Conservation (phyloP, 768 basidiomycete genomes). For the Lactarius tabidus region DNA sequence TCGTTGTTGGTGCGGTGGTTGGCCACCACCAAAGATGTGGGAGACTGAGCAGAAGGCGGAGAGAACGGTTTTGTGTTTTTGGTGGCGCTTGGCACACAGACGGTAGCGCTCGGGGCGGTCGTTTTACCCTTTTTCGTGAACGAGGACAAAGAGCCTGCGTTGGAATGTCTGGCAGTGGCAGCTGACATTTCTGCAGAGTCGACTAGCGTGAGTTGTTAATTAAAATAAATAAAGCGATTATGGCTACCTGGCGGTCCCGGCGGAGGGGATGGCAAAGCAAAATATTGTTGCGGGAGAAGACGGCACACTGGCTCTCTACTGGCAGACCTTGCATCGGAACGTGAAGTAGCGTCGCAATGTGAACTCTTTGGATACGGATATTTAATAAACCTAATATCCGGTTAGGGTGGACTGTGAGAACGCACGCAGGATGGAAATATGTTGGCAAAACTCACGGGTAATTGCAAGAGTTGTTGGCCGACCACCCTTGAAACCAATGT, state of each 20-base stretch:
- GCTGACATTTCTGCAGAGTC: slow-evolving; percentile 22
- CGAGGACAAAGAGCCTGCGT: neutral
- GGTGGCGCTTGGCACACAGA: neutral
- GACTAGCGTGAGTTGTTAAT: neutral
- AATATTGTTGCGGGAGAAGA: slow-evolving; percentile 39
- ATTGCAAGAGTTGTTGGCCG: slow-evolving; percentile 29
- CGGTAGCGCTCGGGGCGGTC: neutral
- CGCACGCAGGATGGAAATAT: slow-evolving; percentile 3
- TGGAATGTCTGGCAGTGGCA: neutral
- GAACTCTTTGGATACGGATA: slow-evolving; percentile 40
- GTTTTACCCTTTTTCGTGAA: no score
- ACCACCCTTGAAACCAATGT: slow-evolving; percentile 38
- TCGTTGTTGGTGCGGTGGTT: neutral
- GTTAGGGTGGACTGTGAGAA: neutral
- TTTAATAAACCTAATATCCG: slow-evolving; percentile 30
- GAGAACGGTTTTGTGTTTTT: neutral
- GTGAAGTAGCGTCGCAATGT: slow-evolving; percentile 38
- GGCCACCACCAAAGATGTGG: neutral
- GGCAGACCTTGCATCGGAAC: no score
- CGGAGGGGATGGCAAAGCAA: slow-evolving; percentile 29
- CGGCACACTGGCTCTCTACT: slow-evolving; percentile 40
- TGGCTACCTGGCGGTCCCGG: slow-evolving; percentile 34
- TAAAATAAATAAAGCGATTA: neutral
- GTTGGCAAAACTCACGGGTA: slow-evolving; percentile 29
- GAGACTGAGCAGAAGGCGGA: neutral